Percentiles rank a stretch among this genome's conserved stretches.
phyloP scores from a whole-genome alignment of 2,329 filamentous ascomycete genomes.

The Diplocarpon rosae region DNA sequence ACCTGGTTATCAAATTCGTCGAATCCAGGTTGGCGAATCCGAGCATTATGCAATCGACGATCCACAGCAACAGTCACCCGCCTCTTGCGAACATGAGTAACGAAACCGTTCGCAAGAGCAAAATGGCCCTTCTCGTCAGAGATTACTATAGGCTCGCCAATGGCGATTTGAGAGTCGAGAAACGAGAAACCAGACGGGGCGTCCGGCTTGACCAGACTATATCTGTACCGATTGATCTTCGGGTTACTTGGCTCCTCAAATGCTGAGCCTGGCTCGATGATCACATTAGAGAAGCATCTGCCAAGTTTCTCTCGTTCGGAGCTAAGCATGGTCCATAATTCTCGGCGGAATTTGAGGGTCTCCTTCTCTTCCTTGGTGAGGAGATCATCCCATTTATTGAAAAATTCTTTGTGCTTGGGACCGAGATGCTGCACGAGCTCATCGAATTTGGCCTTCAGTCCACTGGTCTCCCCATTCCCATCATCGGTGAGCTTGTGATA shows the following conservation, averaged over 20 bases:
- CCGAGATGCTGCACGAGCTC: constrained; percentile 71
- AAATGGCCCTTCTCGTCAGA: constrained; percentile 94
- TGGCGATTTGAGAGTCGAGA: constrained; percentile 73
- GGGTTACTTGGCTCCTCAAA: constrained; percentile 56
- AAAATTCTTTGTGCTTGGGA: constrained; percentile 66
- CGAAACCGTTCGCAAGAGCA: constrained; percentile 84
- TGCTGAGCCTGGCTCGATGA: constrained; percentile 68
- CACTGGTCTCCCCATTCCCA: constrained; percentile 71
- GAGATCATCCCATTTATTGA: constrained; percentile 87
- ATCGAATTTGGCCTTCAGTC: constrained; percentile 70
- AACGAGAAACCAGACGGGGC: constrained; percentile 62
- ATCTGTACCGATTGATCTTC: constrained; percentile 86
- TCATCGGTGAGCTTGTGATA: constrained; percentile 87
- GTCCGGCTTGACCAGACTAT: constrained; percentile 68
- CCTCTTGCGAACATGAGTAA: constrained; percentile 63
- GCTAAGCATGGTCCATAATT: constrained; percentile 95
- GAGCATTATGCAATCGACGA: constrained; percentile 75
- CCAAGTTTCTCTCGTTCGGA: constrained; percentile 77
- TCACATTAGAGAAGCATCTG: constrained; percentile 78
- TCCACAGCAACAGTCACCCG: constrained; percentile 85
- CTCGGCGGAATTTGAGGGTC: constrained; percentile 72
- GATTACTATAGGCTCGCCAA: constrained; percentile 89
- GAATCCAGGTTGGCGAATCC: constrained; percentile 66
- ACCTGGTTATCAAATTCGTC: constrained; percentile 67
- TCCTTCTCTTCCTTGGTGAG: constrained; percentile 92